Percentiles rank a stretch among this genome's conserved stretches.
Evolutionary conservation across 495 filamentous ascomycete species (phyloP).

Genomic region (Podospora tetraspora): DNA sequence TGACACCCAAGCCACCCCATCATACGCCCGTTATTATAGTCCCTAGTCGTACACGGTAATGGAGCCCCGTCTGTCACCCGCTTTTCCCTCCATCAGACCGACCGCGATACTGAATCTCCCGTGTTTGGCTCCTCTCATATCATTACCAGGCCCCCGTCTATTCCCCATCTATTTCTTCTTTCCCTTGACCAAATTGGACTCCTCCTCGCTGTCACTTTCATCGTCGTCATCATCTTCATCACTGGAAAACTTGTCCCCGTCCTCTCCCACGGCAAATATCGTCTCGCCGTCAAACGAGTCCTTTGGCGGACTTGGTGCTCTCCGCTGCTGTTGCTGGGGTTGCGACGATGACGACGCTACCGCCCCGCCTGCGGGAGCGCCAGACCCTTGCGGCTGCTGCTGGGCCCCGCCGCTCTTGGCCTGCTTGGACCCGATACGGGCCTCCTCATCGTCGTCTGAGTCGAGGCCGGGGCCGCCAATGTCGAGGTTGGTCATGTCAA

Average conservation of each 20-base stretch:
- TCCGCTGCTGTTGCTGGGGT: slow-evolving; percentile 24
- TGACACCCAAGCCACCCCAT: slow-evolving; percentile 3
- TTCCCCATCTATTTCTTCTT: slow-evolving; percentile 34
- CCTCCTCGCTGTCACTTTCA: slow-evolving; percentile 52
- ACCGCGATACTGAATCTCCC: background rate
- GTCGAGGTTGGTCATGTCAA: slow-evolving; percentile 77
- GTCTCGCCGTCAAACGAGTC: slow-evolving; percentile 87
- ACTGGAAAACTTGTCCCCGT: slow-evolving; percentile 60
- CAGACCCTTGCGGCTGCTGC: slow-evolving; percentile 1
- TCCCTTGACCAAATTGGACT: slow-evolving; percentile 54
- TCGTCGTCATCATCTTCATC: slow-evolving; percentile 33
- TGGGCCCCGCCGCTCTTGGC: slow-evolving; percentile 10
- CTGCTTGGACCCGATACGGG: slow-evolving; percentile 35
- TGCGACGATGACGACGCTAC: slow-evolving; percentile 8
- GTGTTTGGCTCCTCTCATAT: background rate
- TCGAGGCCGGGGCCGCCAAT: slow-evolving; percentile 64
- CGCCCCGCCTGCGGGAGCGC: background rate
- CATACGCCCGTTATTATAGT: background rate
- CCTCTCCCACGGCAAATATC: slow-evolving; percentile 88
- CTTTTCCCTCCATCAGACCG: background rate
- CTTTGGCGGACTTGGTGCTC: slow-evolving; percentile 40
- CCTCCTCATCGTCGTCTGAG: slow-evolving; percentile 65
- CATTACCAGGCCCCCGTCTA: background rate
- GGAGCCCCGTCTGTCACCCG: background rate
- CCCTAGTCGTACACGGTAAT: background rate